These are phyloP conservation scores for Cryptococcus sp. DNA, from an alignment of 1,284 basidiomycete species.

Conservation along the genomic window DNA sequence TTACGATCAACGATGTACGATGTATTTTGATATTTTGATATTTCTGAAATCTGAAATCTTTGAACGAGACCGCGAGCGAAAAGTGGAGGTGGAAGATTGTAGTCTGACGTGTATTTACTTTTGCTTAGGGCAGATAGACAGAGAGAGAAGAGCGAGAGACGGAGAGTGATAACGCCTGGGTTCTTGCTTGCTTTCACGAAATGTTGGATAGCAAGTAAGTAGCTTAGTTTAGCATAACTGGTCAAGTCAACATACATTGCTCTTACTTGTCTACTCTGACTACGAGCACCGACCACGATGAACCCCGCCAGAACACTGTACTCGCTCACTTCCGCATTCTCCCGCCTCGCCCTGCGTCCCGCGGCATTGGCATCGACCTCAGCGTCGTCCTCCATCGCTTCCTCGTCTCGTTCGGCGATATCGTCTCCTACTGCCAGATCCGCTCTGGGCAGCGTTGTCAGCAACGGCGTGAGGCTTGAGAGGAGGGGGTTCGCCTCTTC, in stretches of 20 bases:
- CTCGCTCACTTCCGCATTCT: slow-evolving; percentile 32
- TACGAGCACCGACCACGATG: slow-evolving; percentile 5
- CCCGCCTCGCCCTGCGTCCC: slow-evolving; percentile 27
- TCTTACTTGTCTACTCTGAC: background rate
- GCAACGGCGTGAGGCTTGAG: slow-evolving; percentile 20
- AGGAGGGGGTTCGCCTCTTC: slow-evolving; percentile 63
- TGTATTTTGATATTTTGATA: slow-evolving; percentile 11
- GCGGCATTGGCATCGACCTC: slow-evolving; percentile 5
- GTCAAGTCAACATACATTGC: no score
- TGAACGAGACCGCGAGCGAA: no score
- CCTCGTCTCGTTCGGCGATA: slow-evolving; percentile 22
- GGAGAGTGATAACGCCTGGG: no score
- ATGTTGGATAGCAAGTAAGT: no score
- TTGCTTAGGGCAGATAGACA: no score
- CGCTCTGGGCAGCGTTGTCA: slow-evolving; percentile 41
- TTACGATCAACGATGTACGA: background rate
- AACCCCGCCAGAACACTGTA: slow-evolving; percentile 21
- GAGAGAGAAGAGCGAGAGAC: no score
- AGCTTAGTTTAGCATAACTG: no score
- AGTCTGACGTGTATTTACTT: no score
- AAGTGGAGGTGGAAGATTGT: no score
- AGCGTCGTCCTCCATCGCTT: slow-evolving; percentile 18
- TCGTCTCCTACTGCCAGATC: background rate
- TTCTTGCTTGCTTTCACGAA: no score
- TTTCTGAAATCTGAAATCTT: slow-evolving; percentile 10